These are phyloP conservation scores for Fusarium marasasianum DNA, from an alignment of 2,329 filamentous ascomycete species.

Conservation along the genomic window DNA sequence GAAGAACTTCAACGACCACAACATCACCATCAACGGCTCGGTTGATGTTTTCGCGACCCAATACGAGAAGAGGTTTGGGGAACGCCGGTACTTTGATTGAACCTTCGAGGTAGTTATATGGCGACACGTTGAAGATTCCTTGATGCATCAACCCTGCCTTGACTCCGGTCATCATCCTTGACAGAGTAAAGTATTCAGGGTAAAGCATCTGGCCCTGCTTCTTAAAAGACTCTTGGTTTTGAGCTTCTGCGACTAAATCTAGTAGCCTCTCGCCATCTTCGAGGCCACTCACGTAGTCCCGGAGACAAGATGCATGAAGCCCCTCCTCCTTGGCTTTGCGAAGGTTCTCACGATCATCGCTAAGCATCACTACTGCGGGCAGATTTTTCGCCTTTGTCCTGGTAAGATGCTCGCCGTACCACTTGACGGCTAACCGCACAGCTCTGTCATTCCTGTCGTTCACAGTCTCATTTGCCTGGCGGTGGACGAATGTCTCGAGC, in stretches of 20 bases:
- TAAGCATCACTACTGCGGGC: slow-evolving; percentile 90
- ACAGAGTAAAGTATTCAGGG: slow-evolving; percentile 87
- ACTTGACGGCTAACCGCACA: slow-evolving; percentile 84
- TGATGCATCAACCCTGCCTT: slow-evolving; percentile 91
- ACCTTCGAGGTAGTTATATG: slow-evolving; percentile 97
- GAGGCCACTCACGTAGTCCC: slow-evolving; percentile 83
- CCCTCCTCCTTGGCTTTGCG: slow-evolving; percentile 80
- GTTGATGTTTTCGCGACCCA: slow-evolving; percentile 96
- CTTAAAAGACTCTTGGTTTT: slow-evolving; percentile 71
- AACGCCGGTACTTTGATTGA: slow-evolving; percentile 91
- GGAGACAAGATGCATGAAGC: slow-evolving; percentile 73
- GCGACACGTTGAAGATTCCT: slow-evolving; percentile 94
- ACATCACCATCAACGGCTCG: slow-evolving; percentile 90
- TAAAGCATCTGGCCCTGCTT: slow-evolving; percentile 79
- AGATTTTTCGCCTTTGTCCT: slow-evolving; percentile 68
- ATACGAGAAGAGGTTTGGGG: slow-evolving; percentile 84
- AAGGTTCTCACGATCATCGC: slow-evolving; percentile 89
- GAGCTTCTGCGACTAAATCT: slow-evolving; percentile 89
- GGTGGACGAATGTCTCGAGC: slow-evolving; percentile 84
- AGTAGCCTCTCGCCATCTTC: slow-evolving; percentile 86
- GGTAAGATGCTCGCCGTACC: slow-evolving; percentile 87
- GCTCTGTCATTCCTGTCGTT: slow-evolving; percentile 97
- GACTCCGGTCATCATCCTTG: slow-evolving; percentile 92
- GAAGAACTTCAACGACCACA: slow-evolving; percentile 91
- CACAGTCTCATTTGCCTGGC: slow-evolving; percentile 82